Base-by-base conservation (phyloP, 2,329 filamentous ascomycete species). In the Colletotrichum eleusines region DNA sequence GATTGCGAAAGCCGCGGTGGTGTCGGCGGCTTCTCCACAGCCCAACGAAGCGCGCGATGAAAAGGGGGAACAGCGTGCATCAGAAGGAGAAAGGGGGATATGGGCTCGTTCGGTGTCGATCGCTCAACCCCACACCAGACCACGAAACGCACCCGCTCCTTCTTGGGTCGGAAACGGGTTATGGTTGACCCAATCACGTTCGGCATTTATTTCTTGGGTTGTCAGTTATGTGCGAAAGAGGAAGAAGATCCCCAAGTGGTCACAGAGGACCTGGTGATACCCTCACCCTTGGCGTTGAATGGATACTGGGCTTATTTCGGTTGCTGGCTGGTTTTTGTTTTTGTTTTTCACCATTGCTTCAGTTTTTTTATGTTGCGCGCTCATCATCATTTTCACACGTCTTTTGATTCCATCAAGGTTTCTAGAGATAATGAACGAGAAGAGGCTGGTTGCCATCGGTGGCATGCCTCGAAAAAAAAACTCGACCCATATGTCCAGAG, bases 211-310 rank as follows among this genome's bases (percentile, higher is more conserved):
- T 48, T 67, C 46, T 61, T 60, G 23, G 48, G 51, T 23, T 64
- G 51, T 62, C 51, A 54, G 50, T 58, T 28, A 59, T 72, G 28
- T 63, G 40, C 40, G 46, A 67, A 70, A 58, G 68, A 35, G 59
- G 48, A 48, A 63, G 58, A 73, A 63, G 58, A 73, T 73, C 67
- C 50, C 63, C 68, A 62, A 55, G 61, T 33, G 66, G 70, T 68
- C 63, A 46, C 7, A 63, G 58, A 70, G 66, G 63, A 65, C 70
- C 72, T 68, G 72, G 70, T 66, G 72, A 73, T 73, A 73, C 66
- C 72, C 72, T 71, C 62, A 71, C 63, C 66, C 55, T 69, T 55
- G 72, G 70, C 70, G 71, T 73, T 69, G 20, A 58, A 59, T 14
- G 71, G 68, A 71, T 55, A 46, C 5, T 44, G 60, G 70, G 44